Evolutionary conservation across 1,284 basidiomycete species (phyloP), one percentile per base, ranked within the genome.

Genomic region (Meira miltonrushii): DNA sequence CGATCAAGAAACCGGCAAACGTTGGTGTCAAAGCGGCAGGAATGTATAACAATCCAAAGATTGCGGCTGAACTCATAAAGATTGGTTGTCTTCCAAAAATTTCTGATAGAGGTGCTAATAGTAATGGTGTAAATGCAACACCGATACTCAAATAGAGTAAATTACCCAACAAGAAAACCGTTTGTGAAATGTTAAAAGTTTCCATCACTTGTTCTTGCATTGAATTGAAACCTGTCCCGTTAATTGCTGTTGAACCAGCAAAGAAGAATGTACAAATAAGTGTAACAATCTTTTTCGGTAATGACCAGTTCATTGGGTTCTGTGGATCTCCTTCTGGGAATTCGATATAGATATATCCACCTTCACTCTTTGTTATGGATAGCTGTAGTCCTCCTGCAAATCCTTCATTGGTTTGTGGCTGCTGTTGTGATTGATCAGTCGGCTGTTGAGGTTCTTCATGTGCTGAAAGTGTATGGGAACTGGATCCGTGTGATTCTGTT

Each of bases 1-100:
- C 70, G 21, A 78, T 70, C 43, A 73, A 60, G 47, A 77, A 65
- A 44, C 67, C 61, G 19, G 65, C 60, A 33, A 74, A 69, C 60
- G 66, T 71, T 49, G 64, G 58, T 15, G 71, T 69, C 4, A 75
- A 64, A 17, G 74, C 75, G 55, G 67, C 64, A 2, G 75, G 74
- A 44, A 77, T 65, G 48, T 61, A 72, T 49, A 71, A 62, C 11
- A 75, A 21, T 23, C 68, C 61, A 50, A 65, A 69, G 47, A 65
- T 50, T 1, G 64, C 60, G 1, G 64, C 58, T 8, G 66, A 63
- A 21, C 64, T 47, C 47, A 69, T 52, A 55, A 67, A 69, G 57
- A 72, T 65, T n/a, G 59, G 38, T 10, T 55, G 48, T n/a, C 70
- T 64, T 1, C 70, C 70, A 40, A 60, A 61, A 17, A 69, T 57